Evolutionary conservation across 1,284 basidiomycete species (phyloP).

Genomic region (Tremellales sp.): DNA sequence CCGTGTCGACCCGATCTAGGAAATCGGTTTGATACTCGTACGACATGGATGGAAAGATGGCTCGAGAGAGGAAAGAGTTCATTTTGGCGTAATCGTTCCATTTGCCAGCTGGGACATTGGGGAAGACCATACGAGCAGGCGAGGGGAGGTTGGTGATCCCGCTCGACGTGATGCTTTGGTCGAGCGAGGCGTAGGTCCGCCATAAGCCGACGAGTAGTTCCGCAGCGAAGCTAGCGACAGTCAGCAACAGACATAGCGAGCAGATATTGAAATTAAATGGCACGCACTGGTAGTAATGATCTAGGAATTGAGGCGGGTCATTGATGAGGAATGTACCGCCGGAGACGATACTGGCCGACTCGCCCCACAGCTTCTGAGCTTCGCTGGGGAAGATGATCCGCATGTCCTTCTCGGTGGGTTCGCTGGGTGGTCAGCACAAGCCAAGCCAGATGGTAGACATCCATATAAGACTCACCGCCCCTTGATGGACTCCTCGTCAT

Average conservation of each 20-base stretch:
- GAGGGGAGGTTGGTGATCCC: slow-evolving; percentile 64
- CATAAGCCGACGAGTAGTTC: slow-evolving; percentile 85
- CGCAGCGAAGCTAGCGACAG: slow-evolving; percentile 60
- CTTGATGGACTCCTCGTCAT: slow-evolving; percentile 48
- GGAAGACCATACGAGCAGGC: slow-evolving; percentile 68
- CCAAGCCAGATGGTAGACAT: too few relatives aligned
- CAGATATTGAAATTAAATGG: not conserved
- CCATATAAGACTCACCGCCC: slow-evolving; percentile 29
- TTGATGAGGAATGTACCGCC: slow-evolving; percentile 58
- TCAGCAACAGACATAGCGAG: slow-evolving; percentile 58
- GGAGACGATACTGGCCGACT: slow-evolving; percentile 41
- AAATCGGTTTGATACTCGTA: slow-evolving; percentile 58
- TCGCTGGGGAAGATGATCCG: slow-evolving; percentile 65
- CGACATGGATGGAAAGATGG: slow-evolving; percentile 65
- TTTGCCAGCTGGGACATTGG: slow-evolving; percentile 63
- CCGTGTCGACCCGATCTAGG: slow-evolving; percentile 60
- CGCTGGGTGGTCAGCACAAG: slow-evolving; percentile 13
- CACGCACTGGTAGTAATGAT: slow-evolving; percentile 49
- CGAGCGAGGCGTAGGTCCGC: slow-evolving; percentile 77
- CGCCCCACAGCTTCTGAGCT: slow-evolving; percentile 65
- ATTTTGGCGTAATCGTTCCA: slow-evolving; percentile 78
- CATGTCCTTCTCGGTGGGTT: slow-evolving; percentile 72
- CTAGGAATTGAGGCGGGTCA: slow-evolving; percentile 75
- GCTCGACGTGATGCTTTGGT: slow-evolving; percentile 60
- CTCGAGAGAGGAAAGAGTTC: slow-evolving; percentile 66